Percentiles rank a stretch among this genome's conserved stretches.
Conservation (phyloP, 331 rosid genomes). For the Telfairia occidentalis region DNA sequence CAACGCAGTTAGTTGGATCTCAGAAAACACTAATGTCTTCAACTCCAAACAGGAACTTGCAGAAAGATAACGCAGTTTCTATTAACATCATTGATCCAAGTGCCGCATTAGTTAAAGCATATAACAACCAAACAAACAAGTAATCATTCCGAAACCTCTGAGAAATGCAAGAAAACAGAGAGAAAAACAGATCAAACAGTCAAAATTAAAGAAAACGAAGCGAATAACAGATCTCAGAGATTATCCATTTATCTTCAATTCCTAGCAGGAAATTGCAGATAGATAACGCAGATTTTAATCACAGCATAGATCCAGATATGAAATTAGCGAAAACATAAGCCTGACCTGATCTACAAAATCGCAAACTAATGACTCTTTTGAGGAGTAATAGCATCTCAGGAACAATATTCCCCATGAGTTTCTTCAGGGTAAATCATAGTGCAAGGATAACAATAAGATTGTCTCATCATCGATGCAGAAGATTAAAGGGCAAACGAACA, state of each 20-base stretch:
- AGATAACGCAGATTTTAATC: constrained; percentile 18
- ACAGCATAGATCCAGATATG: neutral
- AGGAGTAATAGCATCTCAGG: constrained; percentile 46
- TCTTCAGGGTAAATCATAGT: constrained; percentile 69
- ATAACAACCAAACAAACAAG: neutral
- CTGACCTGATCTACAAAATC: neutral
- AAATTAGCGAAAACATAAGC: neutral
- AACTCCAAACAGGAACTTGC: constrained; percentile 38
- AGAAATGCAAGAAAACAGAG: neutral
- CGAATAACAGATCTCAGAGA: neutral
- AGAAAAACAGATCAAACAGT: neutral
- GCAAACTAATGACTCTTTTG: neutral
- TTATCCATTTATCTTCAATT: neutral
- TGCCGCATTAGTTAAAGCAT: neutral
- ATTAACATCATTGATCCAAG: constrained; percentile 27
- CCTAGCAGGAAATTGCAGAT: constrained; percentile 8
- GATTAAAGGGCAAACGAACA: neutral
- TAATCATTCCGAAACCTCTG: neutral
- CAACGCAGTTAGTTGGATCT: constrained; percentile 20
- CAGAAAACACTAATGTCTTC: constrained; percentile 30
- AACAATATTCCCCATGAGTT: constrained; percentile 27
- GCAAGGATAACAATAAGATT: constrained; percentile 57
- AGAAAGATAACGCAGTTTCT: constrained; percentile 66
- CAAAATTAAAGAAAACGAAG: neutral
- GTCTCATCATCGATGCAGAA: constrained; percentile 45